Base-by-base conservation (phyloP, 768 basidiomycete species). In the Hysterangium stoloniferum region DNA sequence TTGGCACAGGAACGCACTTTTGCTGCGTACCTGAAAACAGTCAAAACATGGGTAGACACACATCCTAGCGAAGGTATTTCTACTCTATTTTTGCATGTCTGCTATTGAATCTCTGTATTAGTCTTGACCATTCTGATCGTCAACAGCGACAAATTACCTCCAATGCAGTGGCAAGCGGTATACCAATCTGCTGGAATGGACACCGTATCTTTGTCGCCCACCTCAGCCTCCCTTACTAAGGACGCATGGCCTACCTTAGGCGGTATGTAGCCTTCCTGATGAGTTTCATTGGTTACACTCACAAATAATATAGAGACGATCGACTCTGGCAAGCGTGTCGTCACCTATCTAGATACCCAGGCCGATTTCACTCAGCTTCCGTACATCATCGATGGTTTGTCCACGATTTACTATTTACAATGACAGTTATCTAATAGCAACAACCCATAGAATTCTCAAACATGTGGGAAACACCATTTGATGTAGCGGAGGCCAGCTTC, bases 81-180 rank as follows among this genome's bases (percentile, higher is more conserved):
- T 50, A 13, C 27, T 33, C 40, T 20, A 28, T 28, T 4, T 13
- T 31, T 40, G 11, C 25, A 38, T 45, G 4, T 27, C 38, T 56
- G 19, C 54, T 46, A 22, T 32, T 29, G 13, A 36, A 15, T 48
- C 3, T 43, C 15, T 56, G 38, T 52, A 19, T 7, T 34, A 85
- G 93, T 97, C 38, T 74, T 98, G 25, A 82, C 93, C 12, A 71
- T 98, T 29, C 75, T 98, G 57, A 88, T 96, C 47, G 94, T 96
- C 56, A 98, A 98, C 66, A 79, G 76, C 32, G 85, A 96, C 61
- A 73, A 80, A 56, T 58, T 84, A 4, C 64, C 75, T 2, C 74
- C 83, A 1, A 62, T 84, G 4, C 61, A 65, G 11, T 93, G 75
- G 57, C 84, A 76, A 29, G 54, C 74, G 9, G 78, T 85, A 12